Conservation (phyloP, 768 basidiomycete genomes). For the Mycena sanguinolenta region DNA sequence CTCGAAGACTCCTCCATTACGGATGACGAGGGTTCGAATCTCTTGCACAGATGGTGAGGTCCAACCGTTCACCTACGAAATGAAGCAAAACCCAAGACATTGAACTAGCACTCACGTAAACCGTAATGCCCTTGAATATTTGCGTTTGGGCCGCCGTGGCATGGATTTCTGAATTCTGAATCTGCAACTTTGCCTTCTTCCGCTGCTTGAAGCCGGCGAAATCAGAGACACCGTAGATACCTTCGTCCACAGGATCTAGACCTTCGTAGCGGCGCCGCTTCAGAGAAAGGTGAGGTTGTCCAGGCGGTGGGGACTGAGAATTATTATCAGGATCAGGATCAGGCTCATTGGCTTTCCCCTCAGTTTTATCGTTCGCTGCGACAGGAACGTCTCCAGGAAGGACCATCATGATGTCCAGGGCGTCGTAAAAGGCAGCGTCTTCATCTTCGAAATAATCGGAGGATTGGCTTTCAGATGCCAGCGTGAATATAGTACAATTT, state of each 20-base stretch:
- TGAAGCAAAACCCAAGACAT: constrained; percentile 5
- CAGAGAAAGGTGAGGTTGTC: constrained; percentile 50
- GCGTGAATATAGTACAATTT: too few species aligned
- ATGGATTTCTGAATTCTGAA: constrained; percentile 71
- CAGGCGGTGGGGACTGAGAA: constrained; percentile 51
- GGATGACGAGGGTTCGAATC: constrained; percentile 81
- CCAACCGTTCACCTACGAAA: constrained; percentile 87
- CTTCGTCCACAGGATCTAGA: constrained; percentile 48
- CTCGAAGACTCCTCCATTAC: constrained; percentile 86
- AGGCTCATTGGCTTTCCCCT: constrained; percentile 19
- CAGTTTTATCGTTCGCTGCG: constrained; percentile 7
- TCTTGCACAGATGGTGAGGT: constrained; percentile 91
- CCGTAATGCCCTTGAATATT: constrained; percentile 80
- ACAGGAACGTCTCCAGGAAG: constrained; percentile 61
- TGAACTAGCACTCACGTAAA: constrained; percentile 74
- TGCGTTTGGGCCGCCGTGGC: constrained; percentile 48
- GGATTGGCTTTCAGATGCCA: too few species aligned
- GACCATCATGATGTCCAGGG: constrained; percentile 56
- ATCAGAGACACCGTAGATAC: constrained; percentile 79
- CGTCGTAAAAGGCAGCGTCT: constrained; percentile 57
- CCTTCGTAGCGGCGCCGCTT: constrained; percentile 55
- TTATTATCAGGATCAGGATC: constrained; percentile 44
- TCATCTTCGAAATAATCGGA: too few species aligned
- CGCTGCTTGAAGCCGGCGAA: constrained; percentile 90
- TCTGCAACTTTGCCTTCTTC: constrained; percentile 91